phyloP scores from a whole-genome alignment of 1,284 basidiomycete species.

The Pyrrhoderma lamaoense region DNA sequence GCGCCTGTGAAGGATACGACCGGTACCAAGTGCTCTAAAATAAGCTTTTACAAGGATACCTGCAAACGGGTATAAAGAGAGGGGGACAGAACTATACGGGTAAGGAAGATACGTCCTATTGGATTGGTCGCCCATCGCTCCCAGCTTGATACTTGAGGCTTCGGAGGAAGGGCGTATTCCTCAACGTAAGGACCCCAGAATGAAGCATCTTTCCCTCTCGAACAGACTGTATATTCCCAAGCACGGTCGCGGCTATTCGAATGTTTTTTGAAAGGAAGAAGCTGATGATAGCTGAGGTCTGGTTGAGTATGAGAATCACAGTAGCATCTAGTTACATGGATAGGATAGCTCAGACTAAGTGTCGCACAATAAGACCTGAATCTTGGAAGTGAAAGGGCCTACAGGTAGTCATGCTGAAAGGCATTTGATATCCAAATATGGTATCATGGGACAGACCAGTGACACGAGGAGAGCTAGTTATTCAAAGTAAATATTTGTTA shows the following conservation, averaged over 20 bases:
- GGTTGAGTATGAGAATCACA: conserved; percentile 61
- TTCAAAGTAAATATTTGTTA: neutral
- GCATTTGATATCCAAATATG: conserved; percentile 54
- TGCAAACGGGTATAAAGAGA: conserved; percentile 65
- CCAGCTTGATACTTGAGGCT: conserved; percentile 26
- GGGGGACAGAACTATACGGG: conserved; percentile 45
- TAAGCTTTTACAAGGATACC: conserved; percentile 59
- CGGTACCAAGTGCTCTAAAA: conserved; percentile 63
- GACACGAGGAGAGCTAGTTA: conserved; percentile 51
- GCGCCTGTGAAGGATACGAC: conserved; percentile 65
- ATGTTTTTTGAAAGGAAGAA: conserved; percentile 80
- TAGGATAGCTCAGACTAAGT: no score
- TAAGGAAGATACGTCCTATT: conserved; percentile 39
- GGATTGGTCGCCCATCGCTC: conserved; percentile 40
- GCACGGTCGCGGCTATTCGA: conserved; percentile 68
- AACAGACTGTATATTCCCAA: conserved; percentile 75
- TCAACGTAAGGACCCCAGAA: conserved; percentile 87
- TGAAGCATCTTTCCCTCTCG: conserved; percentile 69
- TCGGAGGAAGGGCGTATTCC: conserved; percentile 74
- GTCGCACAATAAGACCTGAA: neutral
- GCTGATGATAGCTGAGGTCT: conserved; percentile 63
- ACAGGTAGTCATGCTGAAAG: conserved; percentile 66
- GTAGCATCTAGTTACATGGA: conserved; percentile 53
- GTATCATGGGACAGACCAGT: conserved; percentile 58
- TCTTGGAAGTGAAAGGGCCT: conserved; percentile 21